Conservation (phyloP, 306 rosid genomes). For the Prunus dulcis region DNA sequence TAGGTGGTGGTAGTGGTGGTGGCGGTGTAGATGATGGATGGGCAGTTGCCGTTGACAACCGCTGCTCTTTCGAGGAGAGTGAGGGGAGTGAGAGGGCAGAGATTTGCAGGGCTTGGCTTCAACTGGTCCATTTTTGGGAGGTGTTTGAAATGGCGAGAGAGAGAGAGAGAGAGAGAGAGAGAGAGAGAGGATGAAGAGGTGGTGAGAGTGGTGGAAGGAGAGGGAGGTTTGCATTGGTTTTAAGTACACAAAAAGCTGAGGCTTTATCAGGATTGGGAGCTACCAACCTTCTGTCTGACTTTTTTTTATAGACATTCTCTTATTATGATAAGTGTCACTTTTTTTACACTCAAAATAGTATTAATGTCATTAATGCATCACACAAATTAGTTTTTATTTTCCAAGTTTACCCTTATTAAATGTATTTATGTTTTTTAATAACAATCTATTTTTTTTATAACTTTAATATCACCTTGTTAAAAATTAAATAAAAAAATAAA, state of each 20-base stretch:
- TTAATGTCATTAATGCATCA: too few species aligned
- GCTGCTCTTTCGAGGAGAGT: conserved; percentile 53
- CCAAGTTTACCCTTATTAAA: too few species aligned
- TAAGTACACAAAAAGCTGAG: background rate
- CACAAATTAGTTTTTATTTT: too few species aligned
- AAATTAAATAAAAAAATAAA: too few species aligned
- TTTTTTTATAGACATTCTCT: too few species aligned
- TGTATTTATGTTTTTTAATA: too few species aligned
- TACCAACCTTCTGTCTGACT: too few species aligned
- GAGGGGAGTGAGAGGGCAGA: conserved; percentile 54
- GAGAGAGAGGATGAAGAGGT: background rate
- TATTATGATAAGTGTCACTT: too few species aligned
- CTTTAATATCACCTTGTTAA: too few species aligned
- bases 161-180: background rate
- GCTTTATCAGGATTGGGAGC: background rate
- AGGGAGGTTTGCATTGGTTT: background rate
- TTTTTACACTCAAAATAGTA: too few species aligned
- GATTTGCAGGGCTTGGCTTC: conserved; percentile 34
- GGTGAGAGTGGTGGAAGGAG: too few species aligned
- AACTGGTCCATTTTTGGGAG: conserved; percentile 25
- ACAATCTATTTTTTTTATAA: too few species aligned
- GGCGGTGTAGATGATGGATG: conserved; percentile 37
- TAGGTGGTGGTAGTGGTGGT: conserved; percentile 24
- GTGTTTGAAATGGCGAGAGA: background rate
- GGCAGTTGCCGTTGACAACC: conserved; percentile 30